phyloP scores from a whole-genome alignment of 352 stramenopile genomes.

The Phytophthora ohioensis region DNA sequence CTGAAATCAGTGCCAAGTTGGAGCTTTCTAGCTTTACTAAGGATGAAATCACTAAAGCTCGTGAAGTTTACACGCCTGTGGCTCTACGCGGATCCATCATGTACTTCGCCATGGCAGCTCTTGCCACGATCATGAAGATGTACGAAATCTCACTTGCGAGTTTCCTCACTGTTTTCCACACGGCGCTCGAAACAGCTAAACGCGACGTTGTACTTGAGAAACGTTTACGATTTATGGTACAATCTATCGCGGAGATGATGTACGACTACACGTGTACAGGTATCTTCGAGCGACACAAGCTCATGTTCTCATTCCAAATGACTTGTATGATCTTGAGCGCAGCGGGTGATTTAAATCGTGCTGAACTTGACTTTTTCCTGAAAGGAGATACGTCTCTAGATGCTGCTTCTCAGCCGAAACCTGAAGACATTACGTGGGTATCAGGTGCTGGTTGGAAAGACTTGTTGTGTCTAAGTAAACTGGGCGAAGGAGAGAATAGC shows the following conservation, averaged over 20 bases:
- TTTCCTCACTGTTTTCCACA: constrained; percentile 94
- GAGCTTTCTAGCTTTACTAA: constrained; percentile 94
- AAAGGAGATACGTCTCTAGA: constrained; percentile 96
- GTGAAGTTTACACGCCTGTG: constrained; percentile 92
- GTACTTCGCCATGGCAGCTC: constrained; percentile 94
- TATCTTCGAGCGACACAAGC: constrained; percentile 98
- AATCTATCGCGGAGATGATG: constrained; percentile 93
- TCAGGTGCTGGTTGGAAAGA: constrained; percentile 93
- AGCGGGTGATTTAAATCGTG: constrained; percentile 81
- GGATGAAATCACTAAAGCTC: constrained; percentile 93
- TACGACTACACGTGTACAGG: constrained; percentile 98
- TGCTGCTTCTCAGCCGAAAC: constrained; percentile 69
- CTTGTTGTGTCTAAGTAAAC: constrained; percentile 81
- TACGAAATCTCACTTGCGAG: constrained; percentile 95
- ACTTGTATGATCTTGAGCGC: constrained; percentile 95
- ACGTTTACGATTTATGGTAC: constrained; percentile 89
- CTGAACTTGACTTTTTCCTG: constrained; percentile 95
- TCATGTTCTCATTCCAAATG: constrained; percentile 98
- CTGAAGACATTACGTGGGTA: constrained; percentile 87
- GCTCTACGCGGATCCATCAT: constrained; percentile 93
- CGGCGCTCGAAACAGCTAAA: constrained; percentile 91
- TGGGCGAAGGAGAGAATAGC: constrained; percentile 33
- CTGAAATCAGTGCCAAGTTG: constrained; percentile 94
- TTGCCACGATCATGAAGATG: constrained; percentile 96
- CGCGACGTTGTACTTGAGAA: constrained; percentile 92